Evolutionary conservation across 2,329 filamentous ascomycete genomes (phyloP), one percentile per base, ranked within the genome.

Genomic region (Penicillium sp.): DNA sequence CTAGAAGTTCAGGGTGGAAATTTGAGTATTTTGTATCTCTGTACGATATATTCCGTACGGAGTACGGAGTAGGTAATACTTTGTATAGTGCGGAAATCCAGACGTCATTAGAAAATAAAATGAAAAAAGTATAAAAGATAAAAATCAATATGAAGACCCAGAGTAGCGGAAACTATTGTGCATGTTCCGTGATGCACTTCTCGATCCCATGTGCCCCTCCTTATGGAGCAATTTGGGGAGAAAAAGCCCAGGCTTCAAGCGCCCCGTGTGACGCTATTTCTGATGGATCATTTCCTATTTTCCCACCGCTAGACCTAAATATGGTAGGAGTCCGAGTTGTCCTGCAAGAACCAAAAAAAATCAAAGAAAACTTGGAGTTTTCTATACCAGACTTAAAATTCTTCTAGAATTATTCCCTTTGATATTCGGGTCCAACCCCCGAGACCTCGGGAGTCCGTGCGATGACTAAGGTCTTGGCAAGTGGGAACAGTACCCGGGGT

Each of bases 241-340:
- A 21, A 21, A 13, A 49, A 25, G 31, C 37, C 43, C 40, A 58
- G 51, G 15, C 25, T 40, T 48, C 41, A 17, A 50, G 37, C 47
- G 42, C 38, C 54, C 38, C 27, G n/a, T 31, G 41, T 40, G 25
- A 57, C 52, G 38, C 49, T 57, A 59, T 23, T 60, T 66, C 58
- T 63, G 63, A 67, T 43, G 56, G 55, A 57, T 66, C 65, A 63
- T 53, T 55, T 64, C 54, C 27, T 43, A 9, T 23, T 42, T 53
- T 46, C 21, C 57, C 51, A 65, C 45, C 63, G 56, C 61, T 54
- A 61, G 38, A 55, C 23, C 43, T 46, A 25, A 49, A 59, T 49
- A 27, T 29, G 41, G 49, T 25, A 63, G 37, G 53, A 54, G 54
- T 35, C 52, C 5, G 19, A 41, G 17, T 35, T n/a, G 6, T 2